These are phyloP conservation scores for Camptophora hylomeconis DNA, from an alignment of 2,329 filamentous ascomycete species.

Conservation along the genomic window DNA sequence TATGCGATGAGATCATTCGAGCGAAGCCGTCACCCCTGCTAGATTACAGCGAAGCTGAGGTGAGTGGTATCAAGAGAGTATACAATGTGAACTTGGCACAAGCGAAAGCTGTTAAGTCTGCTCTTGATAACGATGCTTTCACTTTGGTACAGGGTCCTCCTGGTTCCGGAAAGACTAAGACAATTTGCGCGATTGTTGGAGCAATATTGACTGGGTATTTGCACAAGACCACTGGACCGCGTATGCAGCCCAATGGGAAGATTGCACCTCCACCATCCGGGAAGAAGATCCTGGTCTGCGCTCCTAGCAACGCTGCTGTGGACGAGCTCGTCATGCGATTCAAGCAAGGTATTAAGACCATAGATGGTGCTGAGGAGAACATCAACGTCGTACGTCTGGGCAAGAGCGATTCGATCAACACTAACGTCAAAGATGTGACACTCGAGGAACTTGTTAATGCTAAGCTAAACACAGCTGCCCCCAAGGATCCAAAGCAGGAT, in stretches of 20 bases:
- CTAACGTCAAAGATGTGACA: conserved; percentile 77
- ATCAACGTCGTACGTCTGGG: conserved; percentile 84
- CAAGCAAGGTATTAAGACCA: conserved; percentile 72
- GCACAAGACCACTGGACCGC: conserved; percentile 34
- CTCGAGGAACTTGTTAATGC: conserved; percentile 80
- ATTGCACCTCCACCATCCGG: conserved; percentile 25
- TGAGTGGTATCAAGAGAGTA: conserved; percentile 56
- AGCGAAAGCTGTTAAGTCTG: conserved; percentile 80
- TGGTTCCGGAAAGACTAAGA: conserved; percentile 96
- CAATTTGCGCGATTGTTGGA: conserved; percentile 90
- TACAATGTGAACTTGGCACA: conserved; percentile 83
- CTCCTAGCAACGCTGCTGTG: conserved; percentile 96
- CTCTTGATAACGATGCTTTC: conserved; percentile 90
- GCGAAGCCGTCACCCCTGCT: conserved; percentile 84
- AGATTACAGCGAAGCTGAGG: conserved; percentile 60
- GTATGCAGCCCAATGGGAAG: conserved; percentile 21
- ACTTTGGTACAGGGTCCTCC: conserved; percentile 92
- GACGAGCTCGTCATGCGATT: conserved; percentile 90
- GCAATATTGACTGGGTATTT: conserved; percentile 57
- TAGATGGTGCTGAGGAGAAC: conserved; percentile 56
- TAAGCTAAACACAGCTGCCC: conserved; percentile 40
- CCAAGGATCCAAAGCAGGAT: conserved; percentile 33
- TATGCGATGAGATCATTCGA: conserved; percentile 81
- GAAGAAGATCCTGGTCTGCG: conserved; percentile 90
- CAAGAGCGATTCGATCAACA: conserved; percentile 82